Conservation (phyloP, 495 filamentous ascomycete species). For the Neurospora sp. region DNA sequence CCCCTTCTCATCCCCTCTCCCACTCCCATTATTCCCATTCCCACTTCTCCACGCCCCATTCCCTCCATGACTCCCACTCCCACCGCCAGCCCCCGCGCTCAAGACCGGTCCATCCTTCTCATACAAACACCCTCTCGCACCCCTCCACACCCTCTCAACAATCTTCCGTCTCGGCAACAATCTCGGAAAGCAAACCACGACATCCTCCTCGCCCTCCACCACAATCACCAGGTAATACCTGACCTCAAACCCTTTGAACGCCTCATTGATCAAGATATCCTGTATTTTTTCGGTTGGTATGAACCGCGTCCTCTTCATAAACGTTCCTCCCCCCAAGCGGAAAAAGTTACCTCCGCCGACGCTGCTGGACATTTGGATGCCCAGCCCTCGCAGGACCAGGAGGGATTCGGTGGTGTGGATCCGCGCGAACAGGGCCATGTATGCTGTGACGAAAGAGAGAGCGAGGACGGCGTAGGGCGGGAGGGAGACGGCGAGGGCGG, state of each 20-base stretch:
- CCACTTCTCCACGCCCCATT: background rate
- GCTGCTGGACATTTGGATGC: constrained; percentile 60
- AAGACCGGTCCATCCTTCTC: constrained; percentile 38
- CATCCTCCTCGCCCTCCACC: constrained; percentile 79
- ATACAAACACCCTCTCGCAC: constrained; percentile 64
- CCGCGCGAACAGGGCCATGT: constrained; percentile 23
- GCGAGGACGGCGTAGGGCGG: constrained; percentile 18
- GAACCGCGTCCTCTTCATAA: constrained; percentile 48
- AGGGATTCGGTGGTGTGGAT: constrained; percentile 67
- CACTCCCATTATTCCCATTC: background rate
- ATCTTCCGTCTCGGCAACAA: constrained; percentile 60
- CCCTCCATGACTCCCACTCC: constrained; percentile 3
- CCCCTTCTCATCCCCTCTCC: background rate
- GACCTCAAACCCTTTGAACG: constrained; percentile 88
- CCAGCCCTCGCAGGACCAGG: constrained; percentile 77
- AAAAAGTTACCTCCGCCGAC: background rate
- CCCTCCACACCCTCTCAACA: constrained; percentile 80
- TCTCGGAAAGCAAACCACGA: constrained; percentile 87
- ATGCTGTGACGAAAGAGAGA: constrained; percentile 15
- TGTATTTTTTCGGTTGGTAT: constrained; percentile 87
- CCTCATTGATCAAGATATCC: constrained; percentile 91
- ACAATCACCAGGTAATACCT: constrained; percentile 82
- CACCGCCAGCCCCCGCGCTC: background rate
- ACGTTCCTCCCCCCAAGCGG: constrained; percentile 47
- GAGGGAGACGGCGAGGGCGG: constrained; percentile 28